Evolutionary conservation across 805 yeast genomes (phyloP), one percentile per base, ranked within the genome.

Genomic region (Metschnikowia bowlesiae): DNA sequence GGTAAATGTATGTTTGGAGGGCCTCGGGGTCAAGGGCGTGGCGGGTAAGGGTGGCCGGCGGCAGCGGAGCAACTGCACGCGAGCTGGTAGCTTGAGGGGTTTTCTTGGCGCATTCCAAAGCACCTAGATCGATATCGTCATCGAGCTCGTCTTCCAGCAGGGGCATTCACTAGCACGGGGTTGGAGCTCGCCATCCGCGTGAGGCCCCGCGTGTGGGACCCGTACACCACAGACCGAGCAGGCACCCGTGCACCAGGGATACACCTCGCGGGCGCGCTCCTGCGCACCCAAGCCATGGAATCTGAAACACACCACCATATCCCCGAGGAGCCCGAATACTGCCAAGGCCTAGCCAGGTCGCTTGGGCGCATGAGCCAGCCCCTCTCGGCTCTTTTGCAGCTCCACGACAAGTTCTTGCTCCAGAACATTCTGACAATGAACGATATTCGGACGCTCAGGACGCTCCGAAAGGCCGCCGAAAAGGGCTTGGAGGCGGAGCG

Each of bases 1-100:
- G 99, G 63, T 95, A 94, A 0, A 89, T 70, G 60, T 83, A 88
- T 0, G 81, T 70, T n/a, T 39, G 35, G 26, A 57, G 52, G 16
- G 46, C 54, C n/a, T 45, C 38, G 10, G 33, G 28, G 29, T 57
- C 50, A 16, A 44, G 29, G 14, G 34, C 35, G 43, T 58, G 58
- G 34, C 40, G 56, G 18, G 54, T 39, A 6, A 49, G 39, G 1
- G 39, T n/a, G 7, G 43, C 10, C 39, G 16, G 18, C 31, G 7
- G 16, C 32, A 18, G 47, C n/a, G n/a, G 22, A 4, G 5, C 32
- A 8, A 6, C 32, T 2, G 32, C 32, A 8, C 10, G 32, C 1
- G 47, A 11, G 14, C 30, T 3, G 22, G 45, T 7, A 13, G 22
- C 18, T 6, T 30, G 8, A 9, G 26, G 45, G 16, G n/a, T 6